Conservation (phyloP, 164 flowering plant genomes). For the Annona squamosa region DNA sequence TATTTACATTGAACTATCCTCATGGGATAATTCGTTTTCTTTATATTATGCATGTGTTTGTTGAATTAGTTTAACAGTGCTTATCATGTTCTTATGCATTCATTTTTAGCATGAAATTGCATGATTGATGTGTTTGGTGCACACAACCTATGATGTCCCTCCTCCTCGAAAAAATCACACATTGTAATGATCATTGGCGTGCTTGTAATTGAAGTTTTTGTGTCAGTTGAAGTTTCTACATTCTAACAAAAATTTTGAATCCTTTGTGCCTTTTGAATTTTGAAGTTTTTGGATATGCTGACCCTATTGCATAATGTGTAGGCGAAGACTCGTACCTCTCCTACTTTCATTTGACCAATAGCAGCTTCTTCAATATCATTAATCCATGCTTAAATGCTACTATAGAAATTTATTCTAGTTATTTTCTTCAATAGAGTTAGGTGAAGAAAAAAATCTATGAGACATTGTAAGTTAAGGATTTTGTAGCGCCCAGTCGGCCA, state of each 20-base stretch:
- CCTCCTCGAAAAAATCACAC: slow-evolving; percentile 75
- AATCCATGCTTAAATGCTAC: neutral
- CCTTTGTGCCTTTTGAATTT: neutral
- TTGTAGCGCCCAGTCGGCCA: too few species aligned
- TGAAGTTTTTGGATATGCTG: neutral
- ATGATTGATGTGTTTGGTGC: slow-evolving; percentile 77
- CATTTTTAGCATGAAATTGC: neutral
- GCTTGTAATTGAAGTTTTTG: slow-evolving; percentile 28
- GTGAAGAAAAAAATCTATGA: too few species aligned
- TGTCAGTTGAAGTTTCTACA: too few species aligned
- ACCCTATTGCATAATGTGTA: slow-evolving; percentile 4
- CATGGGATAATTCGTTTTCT: neutral
- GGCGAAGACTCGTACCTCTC: neutral
- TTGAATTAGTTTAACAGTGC: neutral
- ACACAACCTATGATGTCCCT: slow-evolving; percentile 53
- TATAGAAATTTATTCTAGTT: neutral
- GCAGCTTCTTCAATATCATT: slow-evolving; percentile 5
- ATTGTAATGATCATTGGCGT: slow-evolving; percentile 40
- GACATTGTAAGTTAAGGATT: too few species aligned
- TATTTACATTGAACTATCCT: slow-evolving; percentile 2
- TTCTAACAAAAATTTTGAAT: too few species aligned
- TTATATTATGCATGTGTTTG: neutral
- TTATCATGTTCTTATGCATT: neutral
- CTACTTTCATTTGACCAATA: neutral
- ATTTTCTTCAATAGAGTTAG: neutral